These are phyloP conservation scores for Acanthamoeba sp. DNA, from an alignment of 208 protist species.

Conservation along the genomic window DNA sequence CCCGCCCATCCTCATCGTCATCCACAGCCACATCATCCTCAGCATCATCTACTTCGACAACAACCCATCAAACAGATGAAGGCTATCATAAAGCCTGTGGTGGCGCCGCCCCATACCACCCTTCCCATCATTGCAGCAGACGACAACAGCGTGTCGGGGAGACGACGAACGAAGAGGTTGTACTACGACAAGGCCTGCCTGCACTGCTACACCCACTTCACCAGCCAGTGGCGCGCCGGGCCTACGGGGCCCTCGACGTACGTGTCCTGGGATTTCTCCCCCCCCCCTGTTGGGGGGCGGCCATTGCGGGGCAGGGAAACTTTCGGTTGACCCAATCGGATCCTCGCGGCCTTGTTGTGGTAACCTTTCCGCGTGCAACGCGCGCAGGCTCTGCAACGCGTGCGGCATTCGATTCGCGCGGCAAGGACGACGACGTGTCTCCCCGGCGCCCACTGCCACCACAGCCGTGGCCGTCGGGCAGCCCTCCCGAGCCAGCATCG, in stretches of 20 bases:
- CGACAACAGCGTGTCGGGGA: too few relatives aligned
- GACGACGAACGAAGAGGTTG: not conserved
- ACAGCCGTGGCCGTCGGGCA: not conserved
- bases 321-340: too few relatives aligned
- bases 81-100: too few relatives aligned
- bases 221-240: conserved; percentile 14
- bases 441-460: not conserved
- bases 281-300: too few relatives aligned
- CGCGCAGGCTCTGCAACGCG: not conserved
- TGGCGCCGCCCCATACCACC: too few relatives aligned
- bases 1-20: not conserved
- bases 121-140: too few relatives aligned
- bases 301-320: too few relatives aligned
- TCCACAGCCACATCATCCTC: too few relatives aligned
- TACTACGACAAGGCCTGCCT: not conserved
- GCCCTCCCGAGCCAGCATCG: not conserved
- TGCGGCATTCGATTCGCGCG: not conserved
- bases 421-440: not conserved
- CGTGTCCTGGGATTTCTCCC: not conserved
- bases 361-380: too few relatives aligned
- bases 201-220: not conserved
- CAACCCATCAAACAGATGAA: too few relatives aligned
- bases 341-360: too few relatives aligned
- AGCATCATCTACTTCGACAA: too few relatives aligned
- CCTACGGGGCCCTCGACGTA: not conserved